These are phyloP conservation scores for Polychaeton citri DNA, from an alignment of 2,329 filamentous ascomycete genomes.

Conservation along the genomic window DNA sequence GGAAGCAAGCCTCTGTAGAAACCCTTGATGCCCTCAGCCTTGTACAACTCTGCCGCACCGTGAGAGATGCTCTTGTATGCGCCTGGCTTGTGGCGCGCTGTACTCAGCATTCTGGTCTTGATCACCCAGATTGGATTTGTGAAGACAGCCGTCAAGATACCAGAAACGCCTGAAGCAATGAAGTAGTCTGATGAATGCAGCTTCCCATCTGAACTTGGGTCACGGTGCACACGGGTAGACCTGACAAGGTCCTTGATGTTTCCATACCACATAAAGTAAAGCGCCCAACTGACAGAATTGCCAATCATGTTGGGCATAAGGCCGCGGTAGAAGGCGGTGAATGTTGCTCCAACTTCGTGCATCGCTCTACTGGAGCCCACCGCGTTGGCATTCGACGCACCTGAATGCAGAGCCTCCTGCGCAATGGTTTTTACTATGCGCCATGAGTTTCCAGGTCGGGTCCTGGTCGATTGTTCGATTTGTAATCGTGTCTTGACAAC, in stretches of 20 bases:
- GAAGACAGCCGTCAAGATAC: conserved; percentile 61
- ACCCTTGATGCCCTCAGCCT: conserved; percentile 58
- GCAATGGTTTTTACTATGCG: conserved; percentile 17
- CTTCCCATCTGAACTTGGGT: conserved; percentile 11
- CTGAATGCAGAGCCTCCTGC: conserved; percentile 10
- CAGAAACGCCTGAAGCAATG: conserved; percentile 54
- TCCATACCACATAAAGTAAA: conserved; percentile 73
- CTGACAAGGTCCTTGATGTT: conserved; percentile 45
- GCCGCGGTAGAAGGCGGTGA: conserved; percentile 66
- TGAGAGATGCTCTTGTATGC: conserved; percentile 69
- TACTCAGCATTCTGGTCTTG: conserved; percentile 92
- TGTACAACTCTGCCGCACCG: conserved; percentile 54
- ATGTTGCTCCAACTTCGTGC: conserved; percentile 4
- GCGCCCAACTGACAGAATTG: conserved; percentile 78
- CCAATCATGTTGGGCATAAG: conserved; percentile 82
- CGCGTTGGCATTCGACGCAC: conserved; percentile 3
- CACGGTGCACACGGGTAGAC: conserved; percentile 5
- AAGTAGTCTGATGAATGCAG: conserved; percentile 65
- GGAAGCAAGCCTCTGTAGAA: conserved; percentile 83
- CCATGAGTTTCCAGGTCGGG: conserved; percentile 13
- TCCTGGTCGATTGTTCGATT: conserved; percentile 16
- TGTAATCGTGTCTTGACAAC: conserved; percentile 95
- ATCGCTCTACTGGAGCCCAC: background rate
- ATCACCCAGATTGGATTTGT: conserved; percentile 98
- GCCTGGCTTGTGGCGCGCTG: conserved; percentile 56